Evolutionary conservation across 495 filamentous ascomycete genomes (phyloP).

Genomic region (Pyrenopolyporus hunteri): DNA sequence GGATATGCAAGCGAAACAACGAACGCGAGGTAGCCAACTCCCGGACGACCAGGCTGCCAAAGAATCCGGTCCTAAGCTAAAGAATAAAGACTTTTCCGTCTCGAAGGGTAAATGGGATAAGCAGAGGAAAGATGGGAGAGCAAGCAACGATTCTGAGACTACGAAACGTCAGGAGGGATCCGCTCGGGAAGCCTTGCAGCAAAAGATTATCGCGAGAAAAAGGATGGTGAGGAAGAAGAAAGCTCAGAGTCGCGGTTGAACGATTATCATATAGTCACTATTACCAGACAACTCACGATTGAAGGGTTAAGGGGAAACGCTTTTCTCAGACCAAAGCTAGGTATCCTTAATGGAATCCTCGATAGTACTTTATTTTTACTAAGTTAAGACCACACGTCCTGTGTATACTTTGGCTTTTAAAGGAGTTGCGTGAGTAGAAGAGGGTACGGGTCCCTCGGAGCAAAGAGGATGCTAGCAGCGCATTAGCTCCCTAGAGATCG

Average conservation of each 20-base stretch:
- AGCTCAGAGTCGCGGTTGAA: conserved; percentile 40
- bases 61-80: not conserved
- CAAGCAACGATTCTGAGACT: conserved; percentile 23
- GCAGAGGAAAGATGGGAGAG: conserved; percentile 19
- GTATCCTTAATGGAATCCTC: too few relatives aligned
- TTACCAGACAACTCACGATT: not conserved
- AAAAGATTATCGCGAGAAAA: conserved; percentile 57
- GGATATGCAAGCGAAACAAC: conserved; percentile 68
- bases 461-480: not conserved
- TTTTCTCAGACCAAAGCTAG: too few relatives aligned
- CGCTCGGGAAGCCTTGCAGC: conserved; percentile 47
- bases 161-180: conserved; percentile 14
- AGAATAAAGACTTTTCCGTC: conserved; percentile 41
- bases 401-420: not conserved
- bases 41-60: not conserved
- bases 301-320: too few relatives aligned
- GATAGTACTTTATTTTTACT: not conserved
- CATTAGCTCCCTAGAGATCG: too few relatives aligned
- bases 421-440: conserved; percentile 3
- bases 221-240: conserved; percentile 59
- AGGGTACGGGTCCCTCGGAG: not conserved
- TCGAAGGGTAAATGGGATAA: conserved; percentile 36
- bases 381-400: not conserved
- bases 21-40: conserved; percentile 4
- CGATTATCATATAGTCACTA: not conserved